Conservation (phyloP, 75 land plant genomes). For the Picea sitchensis region DNA sequence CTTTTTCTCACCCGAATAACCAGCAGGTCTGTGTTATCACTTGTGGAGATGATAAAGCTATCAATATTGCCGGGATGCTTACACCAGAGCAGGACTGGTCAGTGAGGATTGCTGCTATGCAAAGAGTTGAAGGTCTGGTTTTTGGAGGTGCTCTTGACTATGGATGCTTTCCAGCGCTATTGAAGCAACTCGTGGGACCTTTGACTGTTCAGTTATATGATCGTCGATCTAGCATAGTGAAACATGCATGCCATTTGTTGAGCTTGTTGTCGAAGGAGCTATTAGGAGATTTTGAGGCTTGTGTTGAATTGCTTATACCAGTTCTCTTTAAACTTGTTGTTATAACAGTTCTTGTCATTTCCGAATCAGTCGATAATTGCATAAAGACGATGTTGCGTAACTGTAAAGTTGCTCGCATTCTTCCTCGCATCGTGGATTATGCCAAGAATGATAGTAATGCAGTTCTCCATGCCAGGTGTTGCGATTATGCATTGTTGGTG, state of each 20-base stretch:
- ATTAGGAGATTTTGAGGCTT: conserved; percentile 86
- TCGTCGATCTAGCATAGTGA: conserved; percentile 95
- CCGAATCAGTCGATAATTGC: conserved; percentile 96
- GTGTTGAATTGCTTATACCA: conserved; percentile 92
- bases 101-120: conserved; percentile 92
- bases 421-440: conserved; percentile 83
- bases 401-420: conserved; percentile 87
- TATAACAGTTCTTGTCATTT: conserved; percentile 90
- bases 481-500: conserved; percentile 90
- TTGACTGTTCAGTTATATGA: conserved; percentile 78
- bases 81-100: conserved; percentile 97
- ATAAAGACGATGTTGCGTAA: conserved; percentile 98
- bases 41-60: too few relatives aligned
- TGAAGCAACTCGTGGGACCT: conserved; percentile 88
- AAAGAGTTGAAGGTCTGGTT: conserved; percentile 90
- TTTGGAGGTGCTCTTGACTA: conserved; percentile 95
- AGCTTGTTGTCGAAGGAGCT: conserved; percentile 85
- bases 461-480: conserved; percentile 58
- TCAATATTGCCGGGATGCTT: conserved; percentile 39
- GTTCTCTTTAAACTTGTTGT: conserved; percentile 99
- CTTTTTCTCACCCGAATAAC: too few relatives aligned
- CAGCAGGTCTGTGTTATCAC: too few relatives aligned
- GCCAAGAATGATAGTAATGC: conserved; percentile 69
- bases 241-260: conserved; percentile 96
- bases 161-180: conserved; percentile 68